Evolutionary conservation across 352 stramenopile genomes (phyloP).

Genomic region (Halophytophthora batemanensis): DNA sequence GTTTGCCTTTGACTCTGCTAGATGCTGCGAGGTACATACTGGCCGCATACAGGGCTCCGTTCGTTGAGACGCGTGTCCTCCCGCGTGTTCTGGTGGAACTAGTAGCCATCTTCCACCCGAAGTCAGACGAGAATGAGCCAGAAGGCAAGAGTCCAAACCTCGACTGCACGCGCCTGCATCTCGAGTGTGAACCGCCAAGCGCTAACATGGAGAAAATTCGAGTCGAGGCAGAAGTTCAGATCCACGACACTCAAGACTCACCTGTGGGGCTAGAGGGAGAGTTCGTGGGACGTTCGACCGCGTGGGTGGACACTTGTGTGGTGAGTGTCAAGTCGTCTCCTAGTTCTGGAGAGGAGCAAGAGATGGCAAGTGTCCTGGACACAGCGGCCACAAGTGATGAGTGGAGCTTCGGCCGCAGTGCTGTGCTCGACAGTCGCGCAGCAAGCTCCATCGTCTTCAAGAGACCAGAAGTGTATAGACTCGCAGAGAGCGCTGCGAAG

Average conservation of each 20-base stretch:
- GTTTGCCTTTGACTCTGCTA: conserved; percentile 9
- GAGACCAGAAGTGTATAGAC: no score
- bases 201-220: conserved; percentile 17
- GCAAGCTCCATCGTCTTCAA: no score
- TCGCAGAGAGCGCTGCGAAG: no score
- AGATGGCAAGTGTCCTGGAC: conserved; percentile 16
- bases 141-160: neutral
- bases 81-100: conserved; percentile 16
- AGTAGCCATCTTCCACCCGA: conserved; percentile 20
- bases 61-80: conserved; percentile 20
- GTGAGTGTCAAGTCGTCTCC: conserved; percentile 9
- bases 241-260: conserved; percentile 11
- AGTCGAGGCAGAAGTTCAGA: conserved; percentile 18
- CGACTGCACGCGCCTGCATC: no score
- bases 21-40: conserved; percentile 26
- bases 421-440: no score
- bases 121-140: conserved; percentile 14
- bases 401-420: no score
- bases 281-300: conserved; percentile 18
- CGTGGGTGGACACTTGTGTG: conserved; percentile 24
- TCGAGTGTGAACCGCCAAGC: conserved; percentile 5
- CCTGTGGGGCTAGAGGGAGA: conserved; percentile 4
- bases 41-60: conserved; percentile 23
- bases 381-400: conserved; percentile 9
- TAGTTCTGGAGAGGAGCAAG: conserved; percentile 2